These are phyloP conservation scores for Acanthamoeba lenticulata DNA, from an alignment of 208 protist species.

Conservation along the genomic window DNA sequence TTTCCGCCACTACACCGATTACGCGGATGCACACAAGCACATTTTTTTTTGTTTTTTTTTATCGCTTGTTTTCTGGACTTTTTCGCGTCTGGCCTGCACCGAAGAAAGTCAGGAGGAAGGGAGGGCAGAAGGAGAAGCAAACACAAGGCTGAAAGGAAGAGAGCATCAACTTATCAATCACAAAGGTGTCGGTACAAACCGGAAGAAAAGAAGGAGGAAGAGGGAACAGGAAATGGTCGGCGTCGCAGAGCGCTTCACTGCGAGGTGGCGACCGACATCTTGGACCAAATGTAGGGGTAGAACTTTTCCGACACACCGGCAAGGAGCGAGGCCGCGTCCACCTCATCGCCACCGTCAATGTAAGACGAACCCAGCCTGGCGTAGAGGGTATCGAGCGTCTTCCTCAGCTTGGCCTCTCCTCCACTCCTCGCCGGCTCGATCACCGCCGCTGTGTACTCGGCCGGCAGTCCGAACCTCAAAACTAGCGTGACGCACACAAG, in stretches of 20 bases:
- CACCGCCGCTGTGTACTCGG: conserved; percentile 73
- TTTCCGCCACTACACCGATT: not conserved
- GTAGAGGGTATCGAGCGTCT: conserved; percentile 66
- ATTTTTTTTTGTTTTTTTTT: not conserved
- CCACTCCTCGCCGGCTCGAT: conserved; percentile 55
- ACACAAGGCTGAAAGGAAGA: not conserved
- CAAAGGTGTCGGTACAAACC: no score
- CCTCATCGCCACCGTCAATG: not conserved
- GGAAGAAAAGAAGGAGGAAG: not conserved
- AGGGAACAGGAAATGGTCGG: not conserved
- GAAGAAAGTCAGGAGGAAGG: not conserved
- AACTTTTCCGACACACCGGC: conserved; percentile 72
- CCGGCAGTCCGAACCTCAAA: conserved; percentile 81
- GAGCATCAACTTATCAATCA: no score
- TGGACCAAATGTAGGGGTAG: conserved; percentile 79
- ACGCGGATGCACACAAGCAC: no score
- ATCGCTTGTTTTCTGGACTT: not conserved
- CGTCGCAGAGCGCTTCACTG: not conserved
- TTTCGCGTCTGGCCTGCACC: no score
- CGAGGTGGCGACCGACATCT: not conserved
- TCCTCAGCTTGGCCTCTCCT: conserved; percentile 38
- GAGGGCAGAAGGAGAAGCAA: not conserved
- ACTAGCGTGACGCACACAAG: conserved; percentile 45
- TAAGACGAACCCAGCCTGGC: not conserved
- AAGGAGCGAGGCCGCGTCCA: not conserved